Evolutionary conservation across 257 asterid genomes (phyloP).

Genomic region (Rehmannia glutinosa): DNA sequence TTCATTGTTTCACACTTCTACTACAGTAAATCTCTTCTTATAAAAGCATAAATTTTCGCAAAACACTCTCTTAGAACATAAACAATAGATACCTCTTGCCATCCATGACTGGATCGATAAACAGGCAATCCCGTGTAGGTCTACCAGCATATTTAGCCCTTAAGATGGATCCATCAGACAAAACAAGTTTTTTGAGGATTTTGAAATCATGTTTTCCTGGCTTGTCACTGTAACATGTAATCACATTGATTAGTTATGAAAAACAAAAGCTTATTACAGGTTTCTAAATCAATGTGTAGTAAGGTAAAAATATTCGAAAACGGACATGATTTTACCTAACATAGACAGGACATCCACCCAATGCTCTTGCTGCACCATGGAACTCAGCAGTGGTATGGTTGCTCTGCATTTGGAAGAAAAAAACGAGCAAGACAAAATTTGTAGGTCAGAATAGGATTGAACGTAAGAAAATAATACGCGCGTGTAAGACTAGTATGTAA

Average conservation of each 20-base stretch:
- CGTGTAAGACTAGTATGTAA: too few species aligned
- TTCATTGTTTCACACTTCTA: too few species aligned
- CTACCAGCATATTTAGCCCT: slow-evolving; percentile 59
- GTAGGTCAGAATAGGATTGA: background rate
- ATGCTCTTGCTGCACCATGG: slow-evolving; percentile 61
- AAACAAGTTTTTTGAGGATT: slow-evolving; percentile 52
- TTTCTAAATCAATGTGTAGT: background rate
- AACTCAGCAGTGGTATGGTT: slow-evolving; percentile 46
- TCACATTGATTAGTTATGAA: too few species aligned
- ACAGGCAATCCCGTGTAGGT: slow-evolving; percentile 59
- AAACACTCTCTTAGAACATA: too few species aligned
- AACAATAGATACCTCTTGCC: slow-evolving; percentile 45
- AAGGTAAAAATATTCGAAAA: background rate
- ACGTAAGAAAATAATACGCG: too few species aligned
- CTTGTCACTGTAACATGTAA: slow-evolving; percentile 30
- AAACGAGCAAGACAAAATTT: too few species aligned
- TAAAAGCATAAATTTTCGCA: too few species aligned
- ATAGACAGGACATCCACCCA: slow-evolving; percentile 63
- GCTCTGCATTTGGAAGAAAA: slow-evolving; percentile 46
- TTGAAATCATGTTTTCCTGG: slow-evolving; percentile 58
- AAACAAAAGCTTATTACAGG: too few species aligned
- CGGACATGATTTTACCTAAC: slow-evolving; percentile 62
- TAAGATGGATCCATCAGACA: slow-evolving; percentile 64
- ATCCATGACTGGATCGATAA: slow-evolving; percentile 58
- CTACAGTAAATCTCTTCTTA: too few species aligned